phyloP scores from a whole-genome alignment of 768 basidiomycete species.

The Rubroboletus satanas region DNA sequence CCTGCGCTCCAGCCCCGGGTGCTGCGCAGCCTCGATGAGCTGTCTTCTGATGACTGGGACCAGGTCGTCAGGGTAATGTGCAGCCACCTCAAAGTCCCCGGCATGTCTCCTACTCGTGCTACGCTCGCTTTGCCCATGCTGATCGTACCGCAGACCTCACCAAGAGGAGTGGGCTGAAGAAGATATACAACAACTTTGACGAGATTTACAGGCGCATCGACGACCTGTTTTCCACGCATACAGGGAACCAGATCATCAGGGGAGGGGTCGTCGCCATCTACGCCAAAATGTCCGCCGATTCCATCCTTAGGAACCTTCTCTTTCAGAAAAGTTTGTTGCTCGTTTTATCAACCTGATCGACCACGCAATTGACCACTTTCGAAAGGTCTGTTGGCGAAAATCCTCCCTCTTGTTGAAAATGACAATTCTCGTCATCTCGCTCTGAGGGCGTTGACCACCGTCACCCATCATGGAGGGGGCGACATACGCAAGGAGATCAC shows the following conservation, averaged over 20 bases:
- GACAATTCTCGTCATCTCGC: constrained; percentile 49
- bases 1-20: constrained; percentile 15
- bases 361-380: neutral
- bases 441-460: constrained; percentile 50
- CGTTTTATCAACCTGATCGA: neutral
- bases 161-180: constrained; percentile 57
- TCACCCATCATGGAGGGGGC: constrained; percentile 59
- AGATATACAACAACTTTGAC: constrained; percentile 56
- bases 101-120: constrained; percentile 27
- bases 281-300: constrained; percentile 59
- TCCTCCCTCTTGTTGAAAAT: constrained; percentile 50
- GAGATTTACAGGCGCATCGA: constrained; percentile 49
- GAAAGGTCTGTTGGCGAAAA: constrained; percentile 53
- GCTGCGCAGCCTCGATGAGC: constrained; percentile 18
- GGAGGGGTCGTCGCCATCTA: constrained; percentile 61
- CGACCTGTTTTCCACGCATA: constrained; percentile 42
- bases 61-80: constrained; percentile 46
- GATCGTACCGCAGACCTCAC: constrained; percentile 44
- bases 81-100: constrained; percentile 50
- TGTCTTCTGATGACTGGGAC: constrained; percentile 45
- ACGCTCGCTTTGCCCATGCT: neutral
- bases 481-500: constrained; percentile 51
- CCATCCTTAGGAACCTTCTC: constrained; percentile 56
- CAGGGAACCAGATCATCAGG: constrained; percentile 43
- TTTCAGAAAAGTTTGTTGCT: constrained; percentile 47